Base-by-base conservation (phyloP, 2,329 filamentous ascomycete species). In the Thielaviopsis musarum region DNA sequence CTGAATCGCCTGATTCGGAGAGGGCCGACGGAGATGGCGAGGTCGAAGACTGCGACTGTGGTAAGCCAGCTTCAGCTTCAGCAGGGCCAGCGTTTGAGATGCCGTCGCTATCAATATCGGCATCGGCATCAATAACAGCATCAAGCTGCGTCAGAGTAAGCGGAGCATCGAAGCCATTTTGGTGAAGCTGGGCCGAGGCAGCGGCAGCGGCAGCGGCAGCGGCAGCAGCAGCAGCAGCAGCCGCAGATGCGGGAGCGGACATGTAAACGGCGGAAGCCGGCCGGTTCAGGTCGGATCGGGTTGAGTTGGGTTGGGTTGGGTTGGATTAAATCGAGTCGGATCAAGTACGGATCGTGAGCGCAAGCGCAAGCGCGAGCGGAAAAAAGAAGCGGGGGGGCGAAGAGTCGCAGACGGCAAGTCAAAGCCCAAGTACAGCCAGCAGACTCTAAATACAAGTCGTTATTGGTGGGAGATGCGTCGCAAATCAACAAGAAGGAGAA, bases 1-100 rank as follows among this genome's bases (percentile, higher is more conserved):
- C 91, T 65, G 90, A 95, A 72, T 96, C 91, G 68, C 91, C 87
- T 72, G 94, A 89, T 68, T 89, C 86, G 69, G 82, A 82, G 57
- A 85, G 82, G 57, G 79, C 81, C 52, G 87, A 86, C 1, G 87
- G 90, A 68, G 85, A 87, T 61, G 84, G 87, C 5, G 84, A 87
- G 3, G 78, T 80, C 1, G 78, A 80, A 10, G 60, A 61, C n/a
- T 58, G 41, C 3, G 38, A 45, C 17, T 45, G 38, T n/a, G 17
- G 38, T n/a, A 45, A 10, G 38, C 15, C 38, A n/a, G 4, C 4
- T 17, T n/a, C 57, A 38, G 49, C 45, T n/a, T 54, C 48, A n/a
- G 56, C 48, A 30, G 28, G 52, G 28, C n/a, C 41, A 19, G 28
- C 21, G 28, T 54, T 17, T 15, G 53, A 52, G 19, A 21, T 54